Base-by-base conservation (phyloP, 2,329 filamentous ascomycete species). In the Fusarium nodosum region DNA sequence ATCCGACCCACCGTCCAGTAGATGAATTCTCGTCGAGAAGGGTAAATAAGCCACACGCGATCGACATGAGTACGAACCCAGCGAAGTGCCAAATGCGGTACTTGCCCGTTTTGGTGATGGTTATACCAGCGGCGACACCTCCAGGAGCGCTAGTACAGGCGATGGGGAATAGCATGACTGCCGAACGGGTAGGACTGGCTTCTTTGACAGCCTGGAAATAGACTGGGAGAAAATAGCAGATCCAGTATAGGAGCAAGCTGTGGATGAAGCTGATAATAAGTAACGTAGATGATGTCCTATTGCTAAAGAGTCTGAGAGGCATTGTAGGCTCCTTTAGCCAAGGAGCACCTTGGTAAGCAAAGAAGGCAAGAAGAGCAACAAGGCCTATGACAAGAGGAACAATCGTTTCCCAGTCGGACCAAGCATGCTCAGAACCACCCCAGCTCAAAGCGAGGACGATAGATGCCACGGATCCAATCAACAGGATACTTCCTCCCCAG, bases 391-490 rank as follows among this genome's bases (percentile, higher is more conserved):
- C 71, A 5, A 88, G 72, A 3, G 86, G 82, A 4, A 79, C 81
- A 1, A 88, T 68, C 3, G 87, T 84, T 4, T 81, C 77, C 0
- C 79, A 77, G 16, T 81, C 79, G n/a, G 74, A 74, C 86, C 86
- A 88, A 1, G 79, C 67, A 68, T 87, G 85, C 2, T 79, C 79
- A 10, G 80, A 80, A 5, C 86, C 85, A 4, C 81, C 85, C 86
- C 86, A 88, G 0, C 84, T 82, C 12, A 87, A 79, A 6, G 80
- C 85, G 5, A 88, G 76, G 34, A 87, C 82, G 18, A 88, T 65
- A 8, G 81, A 72, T 1, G 78, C 73, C 12, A 78, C 74, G 0
- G 78, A 76, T 0, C 68, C 75, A 3, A 81, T 78, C 31, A 85
- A 75, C 1, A 85, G 56, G 16, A 66, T 48, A 22, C 80, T 83